Conservation (phyloP, 2,329 filamentous ascomycete genomes). For the Aschersonia sp. region DNA sequence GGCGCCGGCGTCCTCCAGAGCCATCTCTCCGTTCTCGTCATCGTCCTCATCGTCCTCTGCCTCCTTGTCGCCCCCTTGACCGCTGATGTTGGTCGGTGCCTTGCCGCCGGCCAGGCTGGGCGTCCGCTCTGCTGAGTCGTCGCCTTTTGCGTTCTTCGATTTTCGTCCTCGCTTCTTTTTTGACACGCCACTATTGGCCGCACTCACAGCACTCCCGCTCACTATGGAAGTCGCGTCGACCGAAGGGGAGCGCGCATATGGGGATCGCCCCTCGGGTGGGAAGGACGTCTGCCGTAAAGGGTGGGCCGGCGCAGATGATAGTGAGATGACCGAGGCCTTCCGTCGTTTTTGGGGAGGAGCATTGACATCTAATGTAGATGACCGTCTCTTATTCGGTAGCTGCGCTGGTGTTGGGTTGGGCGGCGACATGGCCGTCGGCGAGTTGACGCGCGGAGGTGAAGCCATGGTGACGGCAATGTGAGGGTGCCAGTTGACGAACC, state of each 20-base stretch:
- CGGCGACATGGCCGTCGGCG: constrained; percentile 39
- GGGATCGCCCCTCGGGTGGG: constrained; percentile 45
- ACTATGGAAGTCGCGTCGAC: constrained; percentile 45
- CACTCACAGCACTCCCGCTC: constrained; percentile 44
- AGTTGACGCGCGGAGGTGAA: constrained; percentile 37
- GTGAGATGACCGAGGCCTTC: constrained; percentile 51
- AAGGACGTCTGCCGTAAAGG: constrained; percentile 72
- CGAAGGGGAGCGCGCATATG: constrained; percentile 49
- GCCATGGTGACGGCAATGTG: constrained; percentile 24
- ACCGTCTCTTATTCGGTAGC: constrained; percentile 43
- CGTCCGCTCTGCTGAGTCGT: constrained; percentile 23
- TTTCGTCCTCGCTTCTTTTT: constrained; percentile 50
- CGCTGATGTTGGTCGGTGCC: constrained; percentile 28
- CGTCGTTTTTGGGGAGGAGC: constrained; percentile 46
- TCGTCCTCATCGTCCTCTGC: constrained; percentile 44
- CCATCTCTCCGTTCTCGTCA: constrained; percentile 39
- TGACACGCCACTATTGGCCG: constrained; percentile 18
- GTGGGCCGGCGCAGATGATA: constrained; percentile 40
- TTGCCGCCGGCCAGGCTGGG: constrained; percentile 26
- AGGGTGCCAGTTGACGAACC: too few relatives aligned
- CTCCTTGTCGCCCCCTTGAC: constrained; percentile 27
- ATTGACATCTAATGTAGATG: constrained; percentile 36
- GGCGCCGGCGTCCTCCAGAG: constrained; percentile 42
- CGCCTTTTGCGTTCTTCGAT: constrained; percentile 39
- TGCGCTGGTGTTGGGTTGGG: constrained; percentile 36